Base-by-base conservation (phyloP, 2,329 filamentous ascomycete genomes). In the Trichoderma sp. region DNA sequence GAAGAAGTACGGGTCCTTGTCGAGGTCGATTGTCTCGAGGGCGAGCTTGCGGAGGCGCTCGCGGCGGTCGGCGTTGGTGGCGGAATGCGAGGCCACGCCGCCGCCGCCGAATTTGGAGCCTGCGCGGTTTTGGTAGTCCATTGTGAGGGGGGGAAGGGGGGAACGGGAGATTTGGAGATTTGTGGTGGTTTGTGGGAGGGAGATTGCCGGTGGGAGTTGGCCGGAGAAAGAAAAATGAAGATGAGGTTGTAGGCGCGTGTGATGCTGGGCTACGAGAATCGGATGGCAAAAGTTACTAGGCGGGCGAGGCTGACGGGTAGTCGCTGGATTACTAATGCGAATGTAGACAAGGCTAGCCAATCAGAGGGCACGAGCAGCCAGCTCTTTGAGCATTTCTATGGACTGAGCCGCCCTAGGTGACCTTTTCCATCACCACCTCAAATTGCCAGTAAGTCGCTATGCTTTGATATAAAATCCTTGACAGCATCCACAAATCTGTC, bases 1-100 rank as follows among this genome's bases (percentile, higher is more conserved):
- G 90, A 99, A 99, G 85, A 98, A 97, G 87, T 98, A 99, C 0
- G 95, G 95, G 82, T 99, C 95, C 83, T 97, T 98, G 82, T 98
- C 95, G 71, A 98, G 92, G 83, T 98, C 94, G 85, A 99, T 99
- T 67, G 93, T 96, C 83, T 99, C 95, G 76, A 99, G 92, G 68
- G 95, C 95, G 77, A 99, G 93, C 84, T 97, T 97, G 80, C 94
- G 93, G 45, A 99, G 90, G 71, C 95, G 94, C 81, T 99, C 95
- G 78, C 95, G 92, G 69, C 95, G 93, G 86, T 98, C 95, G 72
- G 95, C 94, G 80, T 98, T 98, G 70, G 93, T 97, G 68, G 93
- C 92, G 75, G 91, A 94, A 76, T 93, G 89, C 6, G 94, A 97
- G 79, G 95, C 95, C 74, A 98, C 94, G 80, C 95, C 95, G 75